These are phyloP conservation scores for Penicillium sp. DNA, from an alignment of 2,329 filamentous ascomycete genomes.

Conservation along the genomic window DNA sequence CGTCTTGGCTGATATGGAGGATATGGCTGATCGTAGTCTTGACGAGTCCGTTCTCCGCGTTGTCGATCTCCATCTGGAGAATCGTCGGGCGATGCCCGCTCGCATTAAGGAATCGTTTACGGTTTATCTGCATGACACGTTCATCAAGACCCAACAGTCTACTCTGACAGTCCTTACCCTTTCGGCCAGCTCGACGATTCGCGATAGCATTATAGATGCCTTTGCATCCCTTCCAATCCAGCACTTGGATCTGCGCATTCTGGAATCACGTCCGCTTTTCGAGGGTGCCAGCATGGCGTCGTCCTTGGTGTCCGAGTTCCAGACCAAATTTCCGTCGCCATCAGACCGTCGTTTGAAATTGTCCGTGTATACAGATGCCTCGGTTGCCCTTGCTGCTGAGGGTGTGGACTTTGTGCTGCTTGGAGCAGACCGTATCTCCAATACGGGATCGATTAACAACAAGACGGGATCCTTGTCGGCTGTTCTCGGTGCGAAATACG, in stretches of 20 bases:
- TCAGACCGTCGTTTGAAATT: conserved; percentile 35
- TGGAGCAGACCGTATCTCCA: conserved; percentile 59
- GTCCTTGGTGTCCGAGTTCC: conserved; percentile 24
- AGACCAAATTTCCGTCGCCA: conserved; percentile 16
- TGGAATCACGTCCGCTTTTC: conserved; percentile 63
- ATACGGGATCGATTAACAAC: conserved; percentile 57
- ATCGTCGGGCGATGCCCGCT: conserved; percentile 19
- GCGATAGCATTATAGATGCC: conserved; percentile 44
- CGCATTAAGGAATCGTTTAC: conserved; percentile 25
- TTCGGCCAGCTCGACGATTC: conserved; percentile 60
- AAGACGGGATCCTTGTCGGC: conserved; percentile 61
- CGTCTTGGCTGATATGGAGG: conserved; percentile 23
- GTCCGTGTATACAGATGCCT: conserved; percentile 56
- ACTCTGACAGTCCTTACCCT: conserved; percentile 54
- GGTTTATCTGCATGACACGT: conserved; percentile 22
- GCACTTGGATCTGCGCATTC: conserved; percentile 52
- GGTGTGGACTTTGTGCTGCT: conserved; percentile 57
- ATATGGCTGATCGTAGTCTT: conserved; percentile 22
- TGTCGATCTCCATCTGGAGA: conserved; percentile 25
- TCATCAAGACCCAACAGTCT: conserved; percentile 6
- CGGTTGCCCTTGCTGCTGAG: conserved; percentile 50
- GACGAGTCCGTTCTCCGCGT: conserved; percentile 17
- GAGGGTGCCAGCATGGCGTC: conserved; percentile 58
- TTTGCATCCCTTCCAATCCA: conserved; percentile 32
- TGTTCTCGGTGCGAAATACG: conserved; percentile 51